Evolutionary conservation across 1,284 basidiomycete genomes (phyloP), one percentile per base, ranked within the genome.

Genomic region (Trametes polyzona): DNA sequence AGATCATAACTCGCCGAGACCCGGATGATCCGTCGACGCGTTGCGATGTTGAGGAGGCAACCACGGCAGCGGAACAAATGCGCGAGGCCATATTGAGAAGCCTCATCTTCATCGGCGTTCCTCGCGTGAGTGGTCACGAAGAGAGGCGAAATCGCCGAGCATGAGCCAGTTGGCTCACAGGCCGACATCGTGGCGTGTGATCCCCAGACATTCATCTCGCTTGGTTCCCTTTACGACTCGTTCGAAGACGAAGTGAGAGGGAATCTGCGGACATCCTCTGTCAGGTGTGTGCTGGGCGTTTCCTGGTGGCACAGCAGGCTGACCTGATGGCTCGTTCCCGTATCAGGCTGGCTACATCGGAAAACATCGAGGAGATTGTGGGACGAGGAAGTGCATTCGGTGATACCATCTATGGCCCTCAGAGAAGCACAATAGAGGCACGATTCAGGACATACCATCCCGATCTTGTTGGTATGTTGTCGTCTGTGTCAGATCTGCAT

Each of bases 21-120:
- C n/a, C n/a, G n/a, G n/a, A n/a, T n/a, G n/a, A n/a, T n/a, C n/a
- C n/a, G n/a, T n/a, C n/a, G n/a, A n/a, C n/a, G n/a, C n/a, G n/a
- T n/a, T n/a, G n/a, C n/a, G n/a, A n/a, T n/a, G n/a, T n/a, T n/a
- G n/a, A n/a, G n/a, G n/a, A n/a, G n/a, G n/a, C n/a, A n/a, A n/a
- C n/a, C n/a, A n/a, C n/a, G n/a, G n/a, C n/a, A n/a, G n/a, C n/a
- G n/a, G n/a, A n/a, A n/a, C n/a, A n/a, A n/a, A 95, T 98, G 86
- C 84, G 96, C 48, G 96, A 99, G 78, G 86, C 90, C 7, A 94
- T 93, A 3, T 72, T 98, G 71, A 98, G 98, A 77, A 95, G 93
- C 66, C 87, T 90, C 68, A 91, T 95, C 63, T 95, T 97, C 72
- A 86, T 93, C 61, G 95, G 95, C 35, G 93, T 96, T 52, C 93